Base-by-base conservation (phyloP, 352 stramenopile genomes). In the Phytophthora cactorum region DNA sequence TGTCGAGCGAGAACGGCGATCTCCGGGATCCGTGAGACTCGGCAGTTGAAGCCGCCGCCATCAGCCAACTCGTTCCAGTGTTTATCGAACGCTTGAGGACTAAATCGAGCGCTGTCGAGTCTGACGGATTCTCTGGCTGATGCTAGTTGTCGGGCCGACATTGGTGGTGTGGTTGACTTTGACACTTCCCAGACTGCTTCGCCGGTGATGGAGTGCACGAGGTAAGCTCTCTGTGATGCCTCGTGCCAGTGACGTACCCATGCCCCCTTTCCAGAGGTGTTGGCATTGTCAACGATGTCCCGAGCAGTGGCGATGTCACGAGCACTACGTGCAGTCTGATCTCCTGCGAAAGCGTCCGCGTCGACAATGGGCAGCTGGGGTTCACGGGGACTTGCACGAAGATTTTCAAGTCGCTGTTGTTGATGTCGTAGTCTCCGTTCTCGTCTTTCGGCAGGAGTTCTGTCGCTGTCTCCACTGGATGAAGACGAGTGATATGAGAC, bases 141-240 rank as follows among this genome's bases (percentile, higher is more conserved):
- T 7, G 12, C 15, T 17, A 34, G 34, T 14, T 25, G 14, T 47
- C 44, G 29, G 9, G n/a, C 32, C 9, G 60, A 50, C 3, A 6
- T 27, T 3, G 31, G 46, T 50, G 39, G 51, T 25, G 14, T 50
- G 10, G 5, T 54, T 38, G 32, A 36, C 6, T 46, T 62, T 9
- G 52, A 15, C n/a, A 88, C 85, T 56, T 93, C 86, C 84, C 86
- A 93, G 4, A 94, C 75, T 0, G 79, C 79, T 59, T 92, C 84
- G 4, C 77, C 72, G 0, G 86, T 92, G 36, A 88, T 41, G 2
- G 81, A 89, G 59, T 94, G 86, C 14, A 90, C 82, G 10, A 94
- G 76, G 59, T 89, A 93, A 1, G 82, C 67, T 6, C 80, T 72
- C 2, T 63, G 63, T 4, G 77, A 90, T 10, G 59, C 63, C 0